A percentile compares a stretch with the other conserved stretches of the same genome.
phyloP scores from a whole-genome alignment of 352 stramenopile species.

The Peronospora farinosa region DNA sequence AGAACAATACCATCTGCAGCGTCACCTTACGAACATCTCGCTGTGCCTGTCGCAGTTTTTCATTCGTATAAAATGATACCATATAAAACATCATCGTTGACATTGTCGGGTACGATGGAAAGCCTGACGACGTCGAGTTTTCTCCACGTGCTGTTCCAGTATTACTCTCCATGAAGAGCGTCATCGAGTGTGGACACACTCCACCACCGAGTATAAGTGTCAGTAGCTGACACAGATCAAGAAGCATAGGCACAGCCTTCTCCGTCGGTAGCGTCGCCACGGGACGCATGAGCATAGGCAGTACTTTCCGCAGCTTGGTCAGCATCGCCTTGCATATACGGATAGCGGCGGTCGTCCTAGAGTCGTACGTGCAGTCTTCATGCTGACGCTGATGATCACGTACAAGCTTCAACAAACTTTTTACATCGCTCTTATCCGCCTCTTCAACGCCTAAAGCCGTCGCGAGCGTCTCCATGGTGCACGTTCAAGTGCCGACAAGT shows the following conservation, averaged over 20 bases:
- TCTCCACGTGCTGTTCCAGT: not conserved
- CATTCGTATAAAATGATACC: slow-evolving; percentile 59
- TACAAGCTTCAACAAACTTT: slow-evolving; percentile 40
- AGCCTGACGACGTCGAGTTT: slow-evolving; percentile 14
- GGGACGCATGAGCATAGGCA: slow-evolving; percentile 60
- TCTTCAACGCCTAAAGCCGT: slow-evolving; percentile 10
- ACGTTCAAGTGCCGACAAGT: not conserved
- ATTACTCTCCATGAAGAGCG: slow-evolving; percentile 44
- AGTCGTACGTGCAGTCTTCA: slow-evolving; percentile 37
- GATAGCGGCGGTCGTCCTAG: slow-evolving; percentile 29
- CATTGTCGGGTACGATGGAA: slow-evolving; percentile 41
- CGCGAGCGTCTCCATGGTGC: slow-evolving; percentile 6
- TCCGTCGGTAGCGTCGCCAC: slow-evolving; percentile 35
- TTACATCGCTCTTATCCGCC: slow-evolving; percentile 46
- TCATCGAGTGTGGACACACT: slow-evolving; percentile 55
- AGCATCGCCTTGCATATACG: slow-evolving; percentile 59
- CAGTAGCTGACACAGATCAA: slow-evolving; percentile 53
- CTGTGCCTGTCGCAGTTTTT: slow-evolving; percentile 32
- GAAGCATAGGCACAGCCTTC: slow-evolving; percentile 34
- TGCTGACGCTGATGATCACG: slow-evolving; percentile 45
- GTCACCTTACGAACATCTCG: slow-evolving; percentile 40
- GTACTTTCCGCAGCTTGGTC: slow-evolving; percentile 56
- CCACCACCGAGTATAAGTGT: slow-evolving; percentile 35
- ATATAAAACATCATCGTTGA: slow-evolving; percentile 71
- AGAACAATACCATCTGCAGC: slow-evolving; percentile 48